Evolutionary conservation across 2,329 filamentous ascomycete species (phyloP).

Genomic region (Spiromastix sp.): DNA sequence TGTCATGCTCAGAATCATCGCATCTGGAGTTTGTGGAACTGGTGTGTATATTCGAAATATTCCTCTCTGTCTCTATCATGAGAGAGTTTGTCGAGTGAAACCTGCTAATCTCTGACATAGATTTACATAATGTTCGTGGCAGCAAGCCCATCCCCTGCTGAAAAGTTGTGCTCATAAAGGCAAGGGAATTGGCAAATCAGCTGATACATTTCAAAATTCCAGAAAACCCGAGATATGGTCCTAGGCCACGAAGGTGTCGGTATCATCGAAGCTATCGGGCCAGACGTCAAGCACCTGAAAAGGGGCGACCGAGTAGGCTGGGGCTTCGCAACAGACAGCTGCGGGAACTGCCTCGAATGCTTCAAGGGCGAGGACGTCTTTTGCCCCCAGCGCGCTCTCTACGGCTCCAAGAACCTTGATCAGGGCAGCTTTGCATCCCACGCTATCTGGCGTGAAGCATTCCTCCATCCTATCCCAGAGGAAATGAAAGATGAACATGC

Average conservation of each 20-base stretch:
- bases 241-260: conserved; percentile 32
- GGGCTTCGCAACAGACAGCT: conserved; percentile 29
- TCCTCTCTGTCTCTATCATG: too few species aligned
- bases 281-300: conserved; percentile 23
- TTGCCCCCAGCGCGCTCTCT: conserved; percentile 11
- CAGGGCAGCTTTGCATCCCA: conserved; percentile 29
- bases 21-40: conserved; percentile 58
- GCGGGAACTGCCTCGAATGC: conserved; percentile 22
- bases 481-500: conserved; percentile 37
- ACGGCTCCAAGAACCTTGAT: conserved; percentile 23
- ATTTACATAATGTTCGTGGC: conserved; percentile 4
- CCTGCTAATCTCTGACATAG: conserved; percentile 7
- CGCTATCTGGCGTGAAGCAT: conserved; percentile 30
- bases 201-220: conserved; percentile 7
- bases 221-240: conserved; percentile 11
- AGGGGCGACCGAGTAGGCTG: conserved; percentile 34
- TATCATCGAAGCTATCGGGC: conserved; percentile 21
- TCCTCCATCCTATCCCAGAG: conserved; percentile 32
- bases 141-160: too few species aligned
- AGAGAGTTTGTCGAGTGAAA: too few species aligned
- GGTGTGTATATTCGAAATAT: conserved; percentile 39
- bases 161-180: too few species aligned
- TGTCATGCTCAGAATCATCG: conserved; percentile 53
- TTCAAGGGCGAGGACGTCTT: conserved; percentile 2
- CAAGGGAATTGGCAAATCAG: too few species aligned